A percentile compares a stretch with the other conserved stretches of the same genome.
Conservation (phyloP, 2,329 filamentous ascomycete genomes). For the Diplodia mutila region DNA sequence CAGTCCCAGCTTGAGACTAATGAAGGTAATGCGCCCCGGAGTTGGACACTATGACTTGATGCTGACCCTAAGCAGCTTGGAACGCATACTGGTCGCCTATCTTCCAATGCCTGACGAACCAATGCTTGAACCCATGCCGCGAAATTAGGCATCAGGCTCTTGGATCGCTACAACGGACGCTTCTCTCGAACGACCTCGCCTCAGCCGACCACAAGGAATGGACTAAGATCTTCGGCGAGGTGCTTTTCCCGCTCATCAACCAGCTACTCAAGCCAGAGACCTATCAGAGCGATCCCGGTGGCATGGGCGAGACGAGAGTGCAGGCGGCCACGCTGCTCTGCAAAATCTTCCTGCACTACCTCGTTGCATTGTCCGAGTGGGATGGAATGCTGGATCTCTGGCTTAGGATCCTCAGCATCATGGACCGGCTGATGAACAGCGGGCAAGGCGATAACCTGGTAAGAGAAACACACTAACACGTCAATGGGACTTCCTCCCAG, state of each 20-base stretch:
- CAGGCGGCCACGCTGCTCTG: slow-evolving; percentile 89
- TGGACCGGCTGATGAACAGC: slow-evolving; percentile 95
- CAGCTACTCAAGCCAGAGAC: slow-evolving; percentile 91
- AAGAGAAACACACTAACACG: slow-evolving; percentile 48
- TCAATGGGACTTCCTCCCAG: not conserved
- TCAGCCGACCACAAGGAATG: slow-evolving; percentile 86
- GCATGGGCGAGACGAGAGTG: slow-evolving; percentile 94
- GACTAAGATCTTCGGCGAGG: slow-evolving; percentile 92
- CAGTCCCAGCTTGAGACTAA: slow-evolving; percentile 89
- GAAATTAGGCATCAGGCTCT: slow-evolving; percentile 91
- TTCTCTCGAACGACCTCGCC: slow-evolving; percentile 82
- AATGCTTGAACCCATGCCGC: slow-evolving; percentile 92
- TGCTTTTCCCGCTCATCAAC: slow-evolving; percentile 88
- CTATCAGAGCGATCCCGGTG: slow-evolving; percentile 84
- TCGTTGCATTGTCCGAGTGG: slow-evolving; percentile 81
- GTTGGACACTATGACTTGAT: not conserved
- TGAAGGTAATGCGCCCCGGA: slow-evolving; percentile 64
- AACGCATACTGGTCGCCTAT: slow-evolving; percentile 97
- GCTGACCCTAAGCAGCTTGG: slow-evolving; percentile 67
- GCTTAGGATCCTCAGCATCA: slow-evolving; percentile 88
- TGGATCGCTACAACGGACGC: slow-evolving; percentile 78
- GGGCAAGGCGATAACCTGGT: slow-evolving; percentile 88
- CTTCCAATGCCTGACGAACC: slow-evolving; percentile 82
- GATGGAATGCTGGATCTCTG: slow-evolving; percentile 90
- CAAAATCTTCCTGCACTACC: slow-evolving; percentile 94